Base-by-base conservation (phyloP, 2,329 filamentous ascomycete species). In the Neonectria neomacrospora region DNA sequence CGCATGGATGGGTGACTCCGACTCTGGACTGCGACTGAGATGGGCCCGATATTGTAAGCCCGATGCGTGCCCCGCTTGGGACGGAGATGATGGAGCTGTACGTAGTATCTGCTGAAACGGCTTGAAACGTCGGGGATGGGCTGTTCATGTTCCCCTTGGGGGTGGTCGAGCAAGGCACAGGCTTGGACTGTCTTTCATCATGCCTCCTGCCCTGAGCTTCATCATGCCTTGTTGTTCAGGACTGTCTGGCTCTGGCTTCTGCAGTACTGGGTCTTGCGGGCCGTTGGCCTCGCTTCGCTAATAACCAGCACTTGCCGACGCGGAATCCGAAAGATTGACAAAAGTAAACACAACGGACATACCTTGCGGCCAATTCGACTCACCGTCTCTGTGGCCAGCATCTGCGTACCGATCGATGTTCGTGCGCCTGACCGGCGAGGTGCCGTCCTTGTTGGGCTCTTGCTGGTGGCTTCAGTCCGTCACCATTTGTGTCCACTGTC, bases 71-170 rank as follows among this genome's bases (percentile, higher is more conserved):
- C 67, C 51, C 55, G 53, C 52, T 53, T 67, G 56, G 48, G 48
- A 60, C 47, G 56, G 44, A 58, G 28, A 58, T 54, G 63, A 61
- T 60, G 50, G 61, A 59, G 20, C 56, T 56, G 37, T 64, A n/a
- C n/a, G n/a, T n/a, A n/a, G n/a, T n/a, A 18, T 34, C 58, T 54
- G 60, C 69, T 72, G 70, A 72, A 72, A 72, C 70, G 64, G 62
- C 67, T 73, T 66, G 71, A 72, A 72, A 72, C 70, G 64, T 57
- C 52, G 71, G 62, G 59, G 63, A 58, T 53, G 53, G 48, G 32
- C 52, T 48, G 47, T 51, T 26, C 23, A 45, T 48, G 47, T 51
- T 26, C 23, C 23, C 58, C 58, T 57, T 66, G 23, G n/a, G n/a
- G n/a, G 39, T 45, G 45, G 39, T 47, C 48, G 39, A 48, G 48